phyloP scores from a whole-genome alignment of 441 rosid genomes.

The Aquilaria agallochum region DNA sequence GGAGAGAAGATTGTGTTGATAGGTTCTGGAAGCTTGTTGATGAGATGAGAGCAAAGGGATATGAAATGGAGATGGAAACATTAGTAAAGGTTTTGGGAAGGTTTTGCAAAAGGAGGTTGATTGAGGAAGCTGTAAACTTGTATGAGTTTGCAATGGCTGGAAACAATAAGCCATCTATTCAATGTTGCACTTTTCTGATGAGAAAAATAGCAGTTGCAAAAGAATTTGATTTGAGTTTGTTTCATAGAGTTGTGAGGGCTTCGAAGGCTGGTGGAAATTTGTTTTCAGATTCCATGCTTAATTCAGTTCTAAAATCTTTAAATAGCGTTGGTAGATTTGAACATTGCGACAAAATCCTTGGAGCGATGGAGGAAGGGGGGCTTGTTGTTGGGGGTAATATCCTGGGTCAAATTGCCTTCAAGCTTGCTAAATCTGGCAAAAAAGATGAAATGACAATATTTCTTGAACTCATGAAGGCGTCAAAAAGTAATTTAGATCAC shows the following conservation, averaged over 20 bases:
- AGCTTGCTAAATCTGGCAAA: constrained; percentile 50
- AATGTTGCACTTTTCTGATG: constrained; percentile 48
- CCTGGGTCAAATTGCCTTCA: constrained; percentile 49
- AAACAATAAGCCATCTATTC: constrained; percentile 47
- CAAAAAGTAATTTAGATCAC: constrained; percentile 44
- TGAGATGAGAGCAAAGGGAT: constrained; percentile 60
- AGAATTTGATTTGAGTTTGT: constrained; percentile 52
- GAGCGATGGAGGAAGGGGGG: constrained; percentile 57
- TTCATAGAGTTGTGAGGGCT: constrained; percentile 53
- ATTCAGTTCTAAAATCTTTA: constrained; percentile 63
- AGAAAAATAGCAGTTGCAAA: constrained; percentile 61
- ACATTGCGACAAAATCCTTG: constrained; percentile 56
- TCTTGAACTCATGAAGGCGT: constrained; percentile 38
- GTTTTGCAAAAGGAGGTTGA: constrained; percentile 60
- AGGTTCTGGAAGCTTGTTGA: constrained; percentile 69
- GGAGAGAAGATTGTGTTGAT: constrained; percentile 71
- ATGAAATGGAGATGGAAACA: constrained; percentile 66
- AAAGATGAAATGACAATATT: constrained; percentile 47
- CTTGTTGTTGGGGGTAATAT: constrained; percentile 36
- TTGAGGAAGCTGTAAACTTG: constrained; percentile 66
- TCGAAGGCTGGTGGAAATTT: constrained; percentile 44
- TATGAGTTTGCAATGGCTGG: constrained; percentile 70
- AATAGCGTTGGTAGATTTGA: constrained; percentile 51
- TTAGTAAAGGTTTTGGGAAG: constrained; percentile 44
- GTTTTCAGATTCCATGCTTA: constrained; percentile 54